A percentile compares a stretch with the other conserved stretches of the same genome.
Conservation (phyloP, 306 rosid genomes). For the Medicago arabica region DNA sequence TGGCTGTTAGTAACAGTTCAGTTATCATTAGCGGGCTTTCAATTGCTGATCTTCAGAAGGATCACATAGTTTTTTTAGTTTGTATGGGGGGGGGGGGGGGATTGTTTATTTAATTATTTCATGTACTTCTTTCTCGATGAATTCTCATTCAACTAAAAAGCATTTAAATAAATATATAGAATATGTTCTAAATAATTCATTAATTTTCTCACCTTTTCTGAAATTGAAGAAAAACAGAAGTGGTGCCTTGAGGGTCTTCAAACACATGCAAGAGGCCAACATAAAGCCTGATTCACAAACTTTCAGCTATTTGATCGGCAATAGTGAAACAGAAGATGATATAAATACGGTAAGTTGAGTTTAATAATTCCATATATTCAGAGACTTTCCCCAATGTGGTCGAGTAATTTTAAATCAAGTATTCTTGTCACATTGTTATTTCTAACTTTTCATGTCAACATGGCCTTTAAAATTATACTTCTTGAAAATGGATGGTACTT, state of each 20-base stretch:
- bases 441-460: conserved; percentile 11
- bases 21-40: conserved; percentile 3
- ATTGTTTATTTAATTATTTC: not conserved
- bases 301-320: conserved; percentile 64
- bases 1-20: conserved; percentile 23
- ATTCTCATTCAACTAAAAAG: conserved; percentile 8
- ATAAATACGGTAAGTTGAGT: conserved; percentile 60
- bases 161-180: not conserved
- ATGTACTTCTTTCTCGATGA: not conserved
- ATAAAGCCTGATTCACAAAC: conserved; percentile 77
- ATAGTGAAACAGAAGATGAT: conserved; percentile 69
- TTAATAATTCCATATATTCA: not conserved
- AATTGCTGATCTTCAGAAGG: not conserved
- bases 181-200: conserved; percentile 25
- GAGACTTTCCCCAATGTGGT: conserved; percentile 3
- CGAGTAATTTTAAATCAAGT: conserved; percentile 12
- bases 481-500: not conserved
- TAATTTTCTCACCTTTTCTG: conserved; percentile 30
- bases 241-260: conserved; percentile 61
- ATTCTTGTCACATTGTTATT: conserved; percentile 29
- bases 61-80: conserved; percentile 8
- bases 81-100: not conserved
- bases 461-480: conserved; percentile 24
- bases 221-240: conserved; percentile 67
- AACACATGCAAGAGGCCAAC: conserved; percentile 64